These are phyloP conservation scores for Ganoderma multipileum DNA, from an alignment of 1,284 basidiomycete genomes.

Conservation along the genomic window DNA sequence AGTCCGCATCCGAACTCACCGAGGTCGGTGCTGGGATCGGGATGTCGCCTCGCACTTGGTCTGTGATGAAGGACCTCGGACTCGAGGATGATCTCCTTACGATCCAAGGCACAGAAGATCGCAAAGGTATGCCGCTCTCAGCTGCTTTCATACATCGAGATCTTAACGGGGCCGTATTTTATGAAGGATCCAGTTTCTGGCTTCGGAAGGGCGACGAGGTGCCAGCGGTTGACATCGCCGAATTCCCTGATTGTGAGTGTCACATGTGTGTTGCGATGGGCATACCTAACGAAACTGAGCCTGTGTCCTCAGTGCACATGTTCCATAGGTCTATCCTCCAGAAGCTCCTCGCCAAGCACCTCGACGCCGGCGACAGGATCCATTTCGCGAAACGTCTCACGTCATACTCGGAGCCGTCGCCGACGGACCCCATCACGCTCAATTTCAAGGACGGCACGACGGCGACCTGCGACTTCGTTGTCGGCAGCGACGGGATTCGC, in stretches of 20 bases:
- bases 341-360: background rate
- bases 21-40: slow-evolving; percentile 50
- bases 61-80: slow-evolving; percentile 32
- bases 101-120: slow-evolving; percentile 4
- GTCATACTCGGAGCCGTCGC: slow-evolving; percentile 48
- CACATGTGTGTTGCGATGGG: background rate
- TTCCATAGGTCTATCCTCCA: slow-evolving; percentile 10
- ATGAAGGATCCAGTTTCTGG: background rate
- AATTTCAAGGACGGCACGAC: slow-evolving; percentile 56
- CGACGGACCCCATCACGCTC: slow-evolving; percentile 42
- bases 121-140: background rate
- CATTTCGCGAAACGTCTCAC: slow-evolving; percentile 56
- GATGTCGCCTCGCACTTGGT: slow-evolving; percentile 37
- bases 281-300: background rate
- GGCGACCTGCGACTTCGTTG: slow-evolving; percentile 54
- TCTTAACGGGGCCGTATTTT: background rate
- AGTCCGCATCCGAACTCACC: slow-evolving; percentile 44
- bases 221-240: background rate
- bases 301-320: background rate
- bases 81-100: slow-evolving; percentile 31
- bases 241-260: background rate
- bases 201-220: background rate
- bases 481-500: slow-evolving; percentile 58
- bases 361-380: slow-evolving; percentile 18
- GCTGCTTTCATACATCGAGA: too few relatives aligned